Conservation (phyloP, 73 alveolate genomes). For the Urostyla sp. region DNA sequence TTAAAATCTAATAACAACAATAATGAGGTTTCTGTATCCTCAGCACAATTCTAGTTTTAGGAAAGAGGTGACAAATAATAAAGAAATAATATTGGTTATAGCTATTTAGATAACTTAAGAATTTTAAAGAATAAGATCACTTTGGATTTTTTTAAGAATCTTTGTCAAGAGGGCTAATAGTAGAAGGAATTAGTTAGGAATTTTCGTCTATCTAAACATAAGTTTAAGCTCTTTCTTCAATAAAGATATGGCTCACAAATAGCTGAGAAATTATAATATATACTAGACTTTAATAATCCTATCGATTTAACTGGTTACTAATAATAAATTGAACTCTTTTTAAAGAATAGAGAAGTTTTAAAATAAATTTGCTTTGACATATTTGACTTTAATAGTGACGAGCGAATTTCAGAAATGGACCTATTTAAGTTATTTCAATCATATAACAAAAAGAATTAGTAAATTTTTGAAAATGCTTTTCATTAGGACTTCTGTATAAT, state of each 20-base stretch:
- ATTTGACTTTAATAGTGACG: conserved; percentile 35
- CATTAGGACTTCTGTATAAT: not conserved
- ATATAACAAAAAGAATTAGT: conserved; percentile 5
- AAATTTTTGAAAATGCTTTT: conserved; percentile 18
- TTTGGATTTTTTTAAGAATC: conserved; percentile 1
- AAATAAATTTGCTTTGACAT: conserved; percentile 23
- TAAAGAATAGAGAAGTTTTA: conserved; percentile 20
- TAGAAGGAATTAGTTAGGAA: conserved; percentile 9
- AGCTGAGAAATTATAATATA: conserved; percentile 24
- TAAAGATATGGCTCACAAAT: conserved; percentile 7
- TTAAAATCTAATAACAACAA: not conserved
- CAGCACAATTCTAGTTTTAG: too few species aligned
- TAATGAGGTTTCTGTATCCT: not conserved
- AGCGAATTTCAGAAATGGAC: conserved; percentile 12
- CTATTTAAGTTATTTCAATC: conserved; percentile 17
- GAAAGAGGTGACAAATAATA: not conserved
- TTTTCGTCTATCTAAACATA: conserved; percentile 13
- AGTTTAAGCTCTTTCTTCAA: not conserved
- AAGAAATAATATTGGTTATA: not conserved
- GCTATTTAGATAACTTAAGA: conserved; percentile 10
- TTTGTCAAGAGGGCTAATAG: conserved; percentile 9
- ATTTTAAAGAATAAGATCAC: conserved; percentile 1
- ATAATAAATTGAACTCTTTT: not conserved
- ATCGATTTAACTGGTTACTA: conserved; percentile 5
- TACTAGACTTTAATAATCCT: conserved; percentile 34